Base-by-base conservation (phyloP, 495 filamentous ascomycete genomes). In the Aspergillus sparsus region DNA sequence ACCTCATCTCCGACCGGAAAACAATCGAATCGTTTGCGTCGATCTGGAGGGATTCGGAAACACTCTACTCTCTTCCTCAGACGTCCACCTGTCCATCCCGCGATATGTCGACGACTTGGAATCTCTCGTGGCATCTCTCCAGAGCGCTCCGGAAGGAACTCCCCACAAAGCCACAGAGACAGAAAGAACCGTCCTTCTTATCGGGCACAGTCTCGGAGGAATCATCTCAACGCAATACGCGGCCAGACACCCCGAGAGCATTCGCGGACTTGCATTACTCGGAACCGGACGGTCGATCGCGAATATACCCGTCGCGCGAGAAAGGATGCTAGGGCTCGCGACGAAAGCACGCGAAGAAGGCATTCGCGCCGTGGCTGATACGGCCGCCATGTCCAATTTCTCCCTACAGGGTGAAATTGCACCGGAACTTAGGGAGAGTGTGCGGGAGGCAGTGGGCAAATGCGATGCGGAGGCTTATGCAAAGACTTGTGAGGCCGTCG, bases 101-200 rank as follows among this genome's bases (percentile, higher is more conserved):
- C 54, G 54, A 7, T 57, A 57, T 57, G 54, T 57, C 42, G 15
- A 57, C 42, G 32, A 49, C 54, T 11, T 57, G 54, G 54, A 57
- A 35, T 57, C 41, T 57, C 54, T 57, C 41, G 44, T 57, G 42
- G 54, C 54, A 57, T 57, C 7, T 47, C 42, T 57, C 42, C 54
- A 57, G 8, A 34, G 11, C 31, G 0, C 54, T 49, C 10, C 41
- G 34, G 37, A 39, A 41, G 51, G n/a, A 10, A 36, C 44, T 46
- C 21, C 44, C n/a, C 21, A 46, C 11, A 16, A 8, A 46, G 3
- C 8, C 7, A 16, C 42, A 53, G 13, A 33, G 16, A 21, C 35
- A 5, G n/a, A 5, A 27, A 18, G 34, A 35, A 27, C 16, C 21
- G 0, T 57, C 1, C 4, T 57, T 0, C 54, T 57, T 44, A 47